phyloP scores from a whole-genome alignment of 2,329 filamentous ascomycete species.

The Cyclaneusma minus region DNA sequence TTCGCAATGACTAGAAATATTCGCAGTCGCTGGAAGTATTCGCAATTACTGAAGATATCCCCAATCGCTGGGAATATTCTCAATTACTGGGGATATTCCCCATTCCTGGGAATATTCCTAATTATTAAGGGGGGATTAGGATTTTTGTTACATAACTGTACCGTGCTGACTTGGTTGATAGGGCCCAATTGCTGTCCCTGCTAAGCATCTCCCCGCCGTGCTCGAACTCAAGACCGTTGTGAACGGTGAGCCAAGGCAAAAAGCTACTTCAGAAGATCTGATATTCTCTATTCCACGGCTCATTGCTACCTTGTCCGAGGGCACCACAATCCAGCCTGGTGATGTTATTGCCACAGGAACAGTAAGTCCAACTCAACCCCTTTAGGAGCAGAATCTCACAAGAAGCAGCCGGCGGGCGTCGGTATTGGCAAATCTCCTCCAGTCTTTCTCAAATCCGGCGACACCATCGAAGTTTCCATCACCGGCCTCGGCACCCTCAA shows the following conservation, averaged over 20 bases:
- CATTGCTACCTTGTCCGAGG: conserved; percentile 29
- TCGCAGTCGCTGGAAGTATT: no score
- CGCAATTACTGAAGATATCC: neutral
- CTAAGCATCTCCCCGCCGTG: conserved; percentile 24
- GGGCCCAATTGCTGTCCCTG: conserved; percentile 35
- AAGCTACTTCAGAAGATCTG: conserved; percentile 29
- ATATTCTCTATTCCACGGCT: conserved; percentile 32
- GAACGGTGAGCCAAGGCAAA: conserved; percentile 34
- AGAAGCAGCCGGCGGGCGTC: conserved; percentile 23
- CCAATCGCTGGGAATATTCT: no score
- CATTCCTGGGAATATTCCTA: no score
- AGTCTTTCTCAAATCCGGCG: conserved; percentile 23
- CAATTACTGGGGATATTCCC: no score
- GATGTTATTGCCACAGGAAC: conserved; percentile 35
- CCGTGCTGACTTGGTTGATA: conserved; percentile 8
- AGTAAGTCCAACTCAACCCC: no score
- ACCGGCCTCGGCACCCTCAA: conserved; percentile 24
- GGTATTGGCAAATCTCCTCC: conserved; percentile 28
- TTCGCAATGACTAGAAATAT: no score
- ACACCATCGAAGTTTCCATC: conserved; percentile 25
- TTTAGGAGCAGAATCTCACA: conserved; percentile 1
- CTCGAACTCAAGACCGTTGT: conserved; percentile 26
- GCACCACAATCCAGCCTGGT: conserved; percentile 32
- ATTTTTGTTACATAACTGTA: conserved; percentile 1
- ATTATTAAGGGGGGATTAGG: no score